These are phyloP conservation scores for Phaeolepiota aurea DNA, from an alignment of 768 basidiomycete genomes.

Conservation along the genomic window DNA sequence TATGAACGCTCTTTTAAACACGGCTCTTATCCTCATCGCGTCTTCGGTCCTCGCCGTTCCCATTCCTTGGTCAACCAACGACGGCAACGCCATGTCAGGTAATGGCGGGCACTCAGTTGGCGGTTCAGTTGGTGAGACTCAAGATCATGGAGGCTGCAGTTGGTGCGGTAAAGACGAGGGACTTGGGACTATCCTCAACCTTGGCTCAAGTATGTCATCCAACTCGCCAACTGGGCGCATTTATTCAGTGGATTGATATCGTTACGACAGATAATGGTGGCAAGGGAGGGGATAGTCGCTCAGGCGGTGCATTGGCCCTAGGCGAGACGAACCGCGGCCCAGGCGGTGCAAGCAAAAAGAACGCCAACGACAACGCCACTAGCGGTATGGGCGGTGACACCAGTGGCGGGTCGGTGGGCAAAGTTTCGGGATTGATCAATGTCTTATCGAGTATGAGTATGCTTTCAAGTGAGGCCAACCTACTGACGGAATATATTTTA, in stretches of 20 bases:
- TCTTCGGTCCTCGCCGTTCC: conserved; percentile 6
- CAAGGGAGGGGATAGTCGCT: conserved; percentile 21
- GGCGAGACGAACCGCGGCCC: not conserved
- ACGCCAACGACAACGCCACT: conserved; percentile 14
- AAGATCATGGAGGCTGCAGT: not conserved
- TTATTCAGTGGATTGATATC: not conserved
- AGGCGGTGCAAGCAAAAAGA: not conserved
- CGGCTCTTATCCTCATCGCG: conserved; percentile 15
- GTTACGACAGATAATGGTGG: conserved; percentile 21
- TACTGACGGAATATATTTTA: conserved; percentile 11
- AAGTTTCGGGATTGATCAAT: conserved; percentile 16
- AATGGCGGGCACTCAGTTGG: conserved; percentile 23
- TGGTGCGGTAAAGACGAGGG: not conserved
- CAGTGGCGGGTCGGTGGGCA: conserved; percentile 23
- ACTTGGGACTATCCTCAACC: conserved; percentile 10
- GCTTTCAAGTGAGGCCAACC: conserved; percentile 1
- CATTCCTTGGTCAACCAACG: conserved; percentile 5
- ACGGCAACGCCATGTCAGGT: conserved; percentile 22
- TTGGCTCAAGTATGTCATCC: conserved; percentile 19
- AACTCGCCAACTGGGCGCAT: not conserved
- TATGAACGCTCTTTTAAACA: conserved; percentile 8
- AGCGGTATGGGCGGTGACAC: conserved; percentile 21
- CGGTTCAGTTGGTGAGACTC: conserved; percentile 16
- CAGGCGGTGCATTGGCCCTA: conserved; percentile 19
- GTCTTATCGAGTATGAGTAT: conserved; percentile 21